Conservation (phyloP, 2,329 filamentous ascomycete species). For the Cladophialophora carrionii region DNA sequence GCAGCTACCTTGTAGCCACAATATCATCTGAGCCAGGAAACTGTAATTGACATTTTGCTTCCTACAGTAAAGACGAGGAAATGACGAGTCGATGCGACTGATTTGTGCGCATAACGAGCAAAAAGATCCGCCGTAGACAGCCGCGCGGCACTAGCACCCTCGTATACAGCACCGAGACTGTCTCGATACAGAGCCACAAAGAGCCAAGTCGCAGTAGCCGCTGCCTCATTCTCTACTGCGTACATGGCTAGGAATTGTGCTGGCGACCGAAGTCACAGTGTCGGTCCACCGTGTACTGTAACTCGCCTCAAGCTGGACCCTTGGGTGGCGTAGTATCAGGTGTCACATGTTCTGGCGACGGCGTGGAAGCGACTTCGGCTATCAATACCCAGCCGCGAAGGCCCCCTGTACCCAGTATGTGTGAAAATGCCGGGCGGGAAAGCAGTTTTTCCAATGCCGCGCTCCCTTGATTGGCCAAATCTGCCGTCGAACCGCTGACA, state of each 20-base stretch:
- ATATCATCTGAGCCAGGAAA: neutral
- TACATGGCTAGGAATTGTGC: no score
- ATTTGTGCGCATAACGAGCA: neutral
- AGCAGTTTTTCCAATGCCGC: neutral
- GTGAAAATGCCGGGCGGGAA: neutral
- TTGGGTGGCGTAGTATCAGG: no score
- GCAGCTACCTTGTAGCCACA: constrained; percentile 17
- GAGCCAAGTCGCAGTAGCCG: no score
- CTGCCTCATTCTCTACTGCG: no score
- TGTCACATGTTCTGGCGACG: neutral
- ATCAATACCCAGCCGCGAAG: neutral
- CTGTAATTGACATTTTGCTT: neutral
- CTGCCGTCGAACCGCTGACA: neutral
- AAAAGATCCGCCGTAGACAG: neutral
- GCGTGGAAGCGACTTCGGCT: neutral
- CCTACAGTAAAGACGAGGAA: neutral
- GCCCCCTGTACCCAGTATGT: neutral
- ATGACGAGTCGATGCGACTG: neutral
- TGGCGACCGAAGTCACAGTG: no score
- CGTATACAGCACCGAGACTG: no score
- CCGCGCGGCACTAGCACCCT: neutral
- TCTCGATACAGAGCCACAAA: no score
- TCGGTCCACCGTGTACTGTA: no score
- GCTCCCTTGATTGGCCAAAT: neutral
- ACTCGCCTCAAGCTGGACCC: no score